Percentiles rank a stretch among this genome's conserved stretches.
phyloP scores from a whole-genome alignment of 441 rosid genomes.

The Adansonia rubrostipa region DNA sequence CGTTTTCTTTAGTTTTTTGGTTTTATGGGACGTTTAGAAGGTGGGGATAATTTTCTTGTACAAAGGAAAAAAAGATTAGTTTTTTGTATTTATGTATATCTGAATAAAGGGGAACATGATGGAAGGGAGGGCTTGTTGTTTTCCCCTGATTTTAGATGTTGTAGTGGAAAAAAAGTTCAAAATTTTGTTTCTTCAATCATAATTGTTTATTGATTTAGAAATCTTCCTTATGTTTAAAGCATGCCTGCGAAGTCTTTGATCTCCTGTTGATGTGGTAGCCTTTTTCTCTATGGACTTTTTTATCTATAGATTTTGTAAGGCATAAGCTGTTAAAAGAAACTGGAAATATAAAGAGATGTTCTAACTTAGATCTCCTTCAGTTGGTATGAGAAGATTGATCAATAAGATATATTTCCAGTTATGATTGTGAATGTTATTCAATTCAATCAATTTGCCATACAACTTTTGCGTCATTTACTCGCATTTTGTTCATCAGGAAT shows the following conservation, averaged over 20 bases:
- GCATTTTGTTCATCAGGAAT: neutral
- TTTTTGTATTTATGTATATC: constrained; percentile 57
- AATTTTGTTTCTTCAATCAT: constrained; percentile 37
- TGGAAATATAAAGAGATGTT: neutral
- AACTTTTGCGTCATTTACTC: neutral
- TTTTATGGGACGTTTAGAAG: constrained; percentile 35
- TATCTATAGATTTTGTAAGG: neutral
- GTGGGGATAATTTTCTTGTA: constrained; percentile 55
- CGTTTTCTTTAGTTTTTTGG: constrained; percentile 31
- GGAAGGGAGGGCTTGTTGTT: constrained; percentile 1
- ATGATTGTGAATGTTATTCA: neutral
- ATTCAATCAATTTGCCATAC: neutral
- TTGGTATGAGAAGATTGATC: constrained; percentile 1
- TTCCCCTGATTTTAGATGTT: constrained; percentile 27
- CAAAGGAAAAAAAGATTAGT: constrained; percentile 47
- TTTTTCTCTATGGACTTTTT: neutral
- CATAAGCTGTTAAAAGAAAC: constrained; percentile 20
- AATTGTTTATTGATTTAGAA: constrained; percentile 27
- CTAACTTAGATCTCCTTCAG: neutral
- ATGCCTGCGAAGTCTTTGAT: neutral
- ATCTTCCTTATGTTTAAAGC: constrained; percentile 18
- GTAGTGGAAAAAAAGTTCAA: constrained; percentile 31
- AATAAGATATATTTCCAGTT: neutral
- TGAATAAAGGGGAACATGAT: constrained; percentile 45
- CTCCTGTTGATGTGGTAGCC: neutral